Base-by-base conservation (phyloP, 31 red algal species). In the Bonnemaisonia californica region DNA sequence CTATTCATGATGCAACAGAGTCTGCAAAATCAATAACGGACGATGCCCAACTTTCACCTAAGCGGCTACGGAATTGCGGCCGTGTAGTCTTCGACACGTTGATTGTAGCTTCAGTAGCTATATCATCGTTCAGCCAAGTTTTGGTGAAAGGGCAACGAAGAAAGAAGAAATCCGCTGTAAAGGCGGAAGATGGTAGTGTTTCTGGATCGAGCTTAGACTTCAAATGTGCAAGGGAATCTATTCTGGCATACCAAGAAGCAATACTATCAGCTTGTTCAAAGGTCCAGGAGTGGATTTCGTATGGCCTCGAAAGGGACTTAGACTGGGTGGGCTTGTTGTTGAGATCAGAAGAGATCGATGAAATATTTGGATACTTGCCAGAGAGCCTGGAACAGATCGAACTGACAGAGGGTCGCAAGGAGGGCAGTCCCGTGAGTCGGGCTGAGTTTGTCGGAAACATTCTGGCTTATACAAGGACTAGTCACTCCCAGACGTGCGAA, bases 81-180 rank as follows among this genome's bases (percentile, higher is more conserved):
- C 70, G 69, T 22, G 61, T 75, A 12, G 69, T 71, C 21, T 84
- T 84, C 38, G 81, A 84, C 54, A 62, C 70, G 24, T 55, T 84
- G 22, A 51, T 84, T n/a, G 30, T 84, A n/a, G 31, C 41, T 45
- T 63, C 69, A 47, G 26, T 74, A 54, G 58, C 81, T 24, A 67
- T 74, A 16, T 48, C 57, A 16, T 84, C 81, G 22, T 75, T 84
- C 70, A 75, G 81, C 59, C 33, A 32, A 78, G 74, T 62, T 8
- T 57, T 84, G 54, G 54, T 62, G 56, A 84, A 36, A 74, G 81
- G 69, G 2, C 70, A 63, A 55, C 74, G 60, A 54, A 64, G 81
- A 59, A 41, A 37, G 26, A 84, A 84, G 51, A 70, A 71, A 54
- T 61, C 41, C 30, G 29, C 2, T 51, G 7, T 67, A 4, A 74